A percentile compares a stretch with the other conserved stretches of the same genome.
phyloP scores from a whole-genome alignment of 2,329 filamentous ascomycete species.

The Monosporascus sp. region DNA sequence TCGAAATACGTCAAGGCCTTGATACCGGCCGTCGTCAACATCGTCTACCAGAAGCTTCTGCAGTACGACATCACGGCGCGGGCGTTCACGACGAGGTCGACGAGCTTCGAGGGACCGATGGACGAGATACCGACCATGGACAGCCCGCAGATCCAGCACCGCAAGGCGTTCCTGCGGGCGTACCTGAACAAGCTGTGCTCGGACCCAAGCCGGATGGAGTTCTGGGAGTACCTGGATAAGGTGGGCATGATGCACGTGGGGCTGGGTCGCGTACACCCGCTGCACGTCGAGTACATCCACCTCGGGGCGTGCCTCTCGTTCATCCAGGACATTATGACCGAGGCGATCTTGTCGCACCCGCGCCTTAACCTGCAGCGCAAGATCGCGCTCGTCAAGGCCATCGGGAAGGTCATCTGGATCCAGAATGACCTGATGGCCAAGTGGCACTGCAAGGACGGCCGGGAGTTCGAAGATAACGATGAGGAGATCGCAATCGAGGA shows the following conservation, averaged over 20 bases:
- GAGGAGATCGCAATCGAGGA: slow-evolving; percentile 48
- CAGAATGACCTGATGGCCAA: slow-evolving; percentile 84
- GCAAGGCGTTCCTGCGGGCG: slow-evolving; percentile 73
- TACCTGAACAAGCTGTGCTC: slow-evolving; percentile 71
- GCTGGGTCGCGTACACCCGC: slow-evolving; percentile 62
- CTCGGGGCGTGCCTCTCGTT: slow-evolving; percentile 67
- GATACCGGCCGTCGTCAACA: slow-evolving; percentile 77
- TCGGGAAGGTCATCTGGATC: slow-evolving; percentile 81
- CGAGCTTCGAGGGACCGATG: slow-evolving; percentile 61
- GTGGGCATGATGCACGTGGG: slow-evolving; percentile 83
- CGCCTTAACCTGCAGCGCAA: slow-evolving; percentile 62
- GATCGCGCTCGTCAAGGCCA: slow-evolving; percentile 66
- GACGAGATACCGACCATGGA: slow-evolving; percentile 60
- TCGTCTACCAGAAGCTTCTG: slow-evolving; percentile 76
- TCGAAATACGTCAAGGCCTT: slow-evolving; percentile 76
- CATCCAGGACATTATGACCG: slow-evolving; percentile 71
- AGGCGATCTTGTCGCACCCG: slow-evolving; percentile 69
- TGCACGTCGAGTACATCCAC: slow-evolving; percentile 77
- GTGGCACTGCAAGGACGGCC: slow-evolving; percentile 65
- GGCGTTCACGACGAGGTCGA: slow-evolving; percentile 61
- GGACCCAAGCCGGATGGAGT: slow-evolving; percentile 68
- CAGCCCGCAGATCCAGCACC: slow-evolving; percentile 67
- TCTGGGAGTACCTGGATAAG: slow-evolving; percentile 81
- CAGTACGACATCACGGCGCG: slow-evolving; percentile 77
- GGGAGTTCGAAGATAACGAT: slow-evolving; percentile 47